These are phyloP conservation scores for Colletotrichum cuscutae DNA, from an alignment of 2,329 filamentous ascomycete genomes.

Conservation along the genomic window DNA sequence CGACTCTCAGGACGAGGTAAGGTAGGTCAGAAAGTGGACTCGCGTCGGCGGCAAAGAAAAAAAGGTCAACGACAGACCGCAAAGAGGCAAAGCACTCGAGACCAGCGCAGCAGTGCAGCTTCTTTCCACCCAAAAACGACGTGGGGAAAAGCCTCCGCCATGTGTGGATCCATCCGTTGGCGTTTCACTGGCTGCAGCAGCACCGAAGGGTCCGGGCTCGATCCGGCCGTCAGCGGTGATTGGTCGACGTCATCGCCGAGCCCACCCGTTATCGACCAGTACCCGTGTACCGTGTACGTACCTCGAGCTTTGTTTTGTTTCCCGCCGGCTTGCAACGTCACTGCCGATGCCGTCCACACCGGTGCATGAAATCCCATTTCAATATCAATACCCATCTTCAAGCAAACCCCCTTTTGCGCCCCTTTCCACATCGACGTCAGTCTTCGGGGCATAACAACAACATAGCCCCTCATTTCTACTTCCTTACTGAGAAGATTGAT, in stretches of 20 bases:
- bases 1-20: not conserved
- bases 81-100: not conserved
- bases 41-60: constrained; percentile 16
- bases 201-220: constrained; percentile 11
- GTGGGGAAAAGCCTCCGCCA: constrained; percentile 8
- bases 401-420: not conserved
- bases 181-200: constrained; percentile 22
- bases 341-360: not conserved
- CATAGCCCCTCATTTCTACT: not conserved
- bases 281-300: too few species aligned
- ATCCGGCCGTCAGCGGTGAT: constrained; percentile 4
- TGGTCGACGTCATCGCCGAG: not conserved
- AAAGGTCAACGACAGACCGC: constrained; percentile 15
- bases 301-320: not conserved
- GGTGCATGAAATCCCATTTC: not conserved
- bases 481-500: not conserved
- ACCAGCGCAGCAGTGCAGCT: not conserved
- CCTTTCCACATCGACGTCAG: not conserved
- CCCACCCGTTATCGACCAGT: not conserved
- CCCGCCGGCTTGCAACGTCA: not conserved
- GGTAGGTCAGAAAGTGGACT: constrained; percentile 10
- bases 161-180: not conserved
- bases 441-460: not conserved
- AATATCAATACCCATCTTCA: not conserved
- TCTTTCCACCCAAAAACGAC: not conserved